These are phyloP conservation scores for Eimeria falciformis DNA, from an alignment of 169 alveolate genomes.

Conservation along the genomic window DNA sequence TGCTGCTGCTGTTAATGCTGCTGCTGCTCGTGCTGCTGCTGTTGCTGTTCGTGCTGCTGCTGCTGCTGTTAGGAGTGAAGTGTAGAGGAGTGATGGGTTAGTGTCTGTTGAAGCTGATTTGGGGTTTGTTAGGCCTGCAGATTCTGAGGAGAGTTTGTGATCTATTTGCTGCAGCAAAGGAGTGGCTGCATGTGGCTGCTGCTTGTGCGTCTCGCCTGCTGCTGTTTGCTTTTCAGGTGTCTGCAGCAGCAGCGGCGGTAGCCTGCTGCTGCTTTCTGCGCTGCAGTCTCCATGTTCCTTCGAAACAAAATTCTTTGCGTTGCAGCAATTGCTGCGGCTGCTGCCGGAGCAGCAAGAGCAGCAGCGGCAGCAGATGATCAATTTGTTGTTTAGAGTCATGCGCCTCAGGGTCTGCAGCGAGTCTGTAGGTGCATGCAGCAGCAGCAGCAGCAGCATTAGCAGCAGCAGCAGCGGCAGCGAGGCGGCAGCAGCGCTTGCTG, in stretches of 20 bases:
- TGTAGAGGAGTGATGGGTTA: neutral
- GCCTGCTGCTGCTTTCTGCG: slow-evolving; percentile 32
- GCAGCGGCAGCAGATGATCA: slow-evolving; percentile 32
- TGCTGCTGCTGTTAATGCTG: neutral
- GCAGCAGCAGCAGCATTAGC: slow-evolving; percentile 4
- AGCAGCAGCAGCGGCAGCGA: slow-evolving; percentile 26
- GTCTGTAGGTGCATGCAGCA: neutral
- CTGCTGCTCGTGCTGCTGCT: neutral
- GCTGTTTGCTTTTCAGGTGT: slow-evolving; percentile 29
- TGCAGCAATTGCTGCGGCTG: slow-evolving; percentile 47
- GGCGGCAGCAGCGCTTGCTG: slow-evolving; percentile 45
- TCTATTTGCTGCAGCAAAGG: too few species aligned
- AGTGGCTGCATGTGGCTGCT: too few species aligned
- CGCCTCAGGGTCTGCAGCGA: slow-evolving; percentile 22
- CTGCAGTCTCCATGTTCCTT: slow-evolving; percentile 54
- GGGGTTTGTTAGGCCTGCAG: too few species aligned
- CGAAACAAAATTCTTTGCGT: slow-evolving; percentile 58
- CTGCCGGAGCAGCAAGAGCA: slow-evolving; percentile 48
- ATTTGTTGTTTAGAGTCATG: neutral
- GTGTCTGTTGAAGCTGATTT: neutral
- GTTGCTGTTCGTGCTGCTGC: neutral
- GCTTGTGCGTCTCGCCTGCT: neutral
- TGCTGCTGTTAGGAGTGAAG: too few species aligned
- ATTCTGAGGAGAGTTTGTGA: too few species aligned
- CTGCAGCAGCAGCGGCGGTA: slow-evolving; percentile 16